These are phyloP conservation scores for Linum trigynum DNA, from an alignment of 345 rosid genomes.

Conservation along the genomic window DNA sequence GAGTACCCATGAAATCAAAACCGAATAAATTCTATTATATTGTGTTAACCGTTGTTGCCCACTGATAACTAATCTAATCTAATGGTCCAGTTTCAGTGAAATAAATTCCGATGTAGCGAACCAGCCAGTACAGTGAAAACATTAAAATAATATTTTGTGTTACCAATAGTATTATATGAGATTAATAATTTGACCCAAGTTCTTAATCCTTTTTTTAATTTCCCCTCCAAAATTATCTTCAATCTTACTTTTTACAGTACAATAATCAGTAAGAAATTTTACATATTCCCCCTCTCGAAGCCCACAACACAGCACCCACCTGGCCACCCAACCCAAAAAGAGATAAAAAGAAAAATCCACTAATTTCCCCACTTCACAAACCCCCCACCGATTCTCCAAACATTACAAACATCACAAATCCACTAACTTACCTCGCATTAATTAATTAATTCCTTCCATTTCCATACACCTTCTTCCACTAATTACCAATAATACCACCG, in stretches of 20 bases:
- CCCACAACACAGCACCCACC: not conserved
- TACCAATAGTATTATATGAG: too few species aligned
- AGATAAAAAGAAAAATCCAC: not conserved
- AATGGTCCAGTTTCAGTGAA: too few species aligned
- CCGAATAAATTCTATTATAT: too few species aligned
- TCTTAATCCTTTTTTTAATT: not conserved
- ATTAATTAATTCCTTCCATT: not conserved
- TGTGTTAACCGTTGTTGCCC: too few species aligned
- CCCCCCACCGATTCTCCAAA: not conserved
- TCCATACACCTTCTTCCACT: not conserved
- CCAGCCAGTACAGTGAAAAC: too few species aligned
- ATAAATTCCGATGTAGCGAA: too few species aligned
- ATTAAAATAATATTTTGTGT: too few species aligned
- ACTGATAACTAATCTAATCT: too few species aligned
- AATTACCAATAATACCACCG: conserved; percentile 1
- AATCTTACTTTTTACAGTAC: not conserved
- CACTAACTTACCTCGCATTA: conserved; percentile 3
- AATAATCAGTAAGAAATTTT: not conserved
- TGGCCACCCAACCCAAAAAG: not conserved
- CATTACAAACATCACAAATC: not conserved
- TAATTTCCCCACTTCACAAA: not conserved
- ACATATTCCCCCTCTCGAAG: not conserved
- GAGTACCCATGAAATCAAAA: too few species aligned
- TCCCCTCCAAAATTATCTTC: not conserved
- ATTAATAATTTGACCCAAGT: not conserved